Base-by-base conservation (phyloP, 2,329 filamentous ascomycete species). In the Neonectria neomacrospora region DNA sequence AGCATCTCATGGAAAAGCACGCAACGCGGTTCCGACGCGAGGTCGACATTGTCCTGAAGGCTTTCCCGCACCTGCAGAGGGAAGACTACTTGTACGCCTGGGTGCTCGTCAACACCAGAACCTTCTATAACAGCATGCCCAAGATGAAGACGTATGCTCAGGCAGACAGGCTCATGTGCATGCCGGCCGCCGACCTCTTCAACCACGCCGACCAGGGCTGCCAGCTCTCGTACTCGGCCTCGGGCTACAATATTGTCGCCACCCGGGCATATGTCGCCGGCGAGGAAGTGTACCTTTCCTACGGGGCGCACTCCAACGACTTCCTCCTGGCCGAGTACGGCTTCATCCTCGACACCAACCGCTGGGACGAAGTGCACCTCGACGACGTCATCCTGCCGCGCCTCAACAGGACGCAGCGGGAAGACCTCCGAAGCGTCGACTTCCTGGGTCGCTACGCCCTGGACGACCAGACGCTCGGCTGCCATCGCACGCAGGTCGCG, bases 131-230 rank as follows among this genome's bases (percentile, higher is more conserved):
- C 75, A 76, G 80, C 30, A 81, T 80, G 42, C 74, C 82, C 2
- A 77, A 76, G 39, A 82, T 85, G 64, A 77, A 82, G 73, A 70
- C 76, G 65, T 75, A 80, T 23, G 67, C 77, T 69, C 72, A 78
- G 71, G 76, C 85, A 68, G 90, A 92, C 69, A 86, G 86, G 71
- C 87, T 92, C 81, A 87, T 87, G 10, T 83, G 93, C 68, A 90
- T 89, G 75, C 91, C 91, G 1, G 89, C 92, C 37, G 88, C 90
- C 1, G 91, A 94, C 75, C 86, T 91, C 58, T 90, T 93, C 81
- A 94, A 87, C 69, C 85, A 86, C 67, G 76, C 79, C 22, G 79
- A 81, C 26, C 67, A 67, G 12, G 82, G 84, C 8, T 89, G 88
- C 74, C 74, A 80, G 18, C 86, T 90, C 0, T 75, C 77, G 3